Conservation (phyloP, 116 monocot genomes). For the Cymodocea nodosa region DNA sequence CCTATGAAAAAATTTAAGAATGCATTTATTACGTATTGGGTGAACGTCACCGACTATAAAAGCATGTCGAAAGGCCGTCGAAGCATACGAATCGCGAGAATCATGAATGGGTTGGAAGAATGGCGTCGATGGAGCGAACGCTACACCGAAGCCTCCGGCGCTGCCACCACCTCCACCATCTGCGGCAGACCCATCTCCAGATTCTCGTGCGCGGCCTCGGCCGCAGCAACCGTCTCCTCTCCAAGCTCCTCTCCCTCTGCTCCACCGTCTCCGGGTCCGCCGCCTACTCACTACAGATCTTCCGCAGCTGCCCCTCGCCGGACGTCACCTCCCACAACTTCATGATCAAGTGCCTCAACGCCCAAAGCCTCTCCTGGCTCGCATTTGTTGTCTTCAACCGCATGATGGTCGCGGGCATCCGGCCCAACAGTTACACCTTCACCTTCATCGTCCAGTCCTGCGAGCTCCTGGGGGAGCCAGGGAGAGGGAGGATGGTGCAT, state of each 20-base stretch:
- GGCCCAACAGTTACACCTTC: slow-evolving; percentile 46
- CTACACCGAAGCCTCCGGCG: slow-evolving; percentile 13
- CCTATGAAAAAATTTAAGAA: too few relatives aligned
- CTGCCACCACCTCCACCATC: slow-evolving; percentile 6
- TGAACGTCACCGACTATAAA: too few relatives aligned
- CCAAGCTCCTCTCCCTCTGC: slow-evolving; percentile 28
- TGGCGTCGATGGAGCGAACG: slow-evolving; percentile 21
- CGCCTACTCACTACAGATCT: slow-evolving; percentile 15
- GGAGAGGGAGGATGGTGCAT: slow-evolving; percentile 20
- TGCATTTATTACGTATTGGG: too few relatives aligned
- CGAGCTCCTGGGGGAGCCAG: slow-evolving; percentile 1
- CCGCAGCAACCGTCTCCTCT: slow-evolving; percentile 15
- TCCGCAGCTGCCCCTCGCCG: slow-evolving; percentile 3
- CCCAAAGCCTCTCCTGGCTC: not conserved
- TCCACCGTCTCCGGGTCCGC: not conserved
- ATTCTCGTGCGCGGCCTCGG: slow-evolving; percentile 20
- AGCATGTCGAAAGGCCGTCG: too few relatives aligned
- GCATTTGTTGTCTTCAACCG: slow-evolving; percentile 21
- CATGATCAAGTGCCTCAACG: slow-evolving; percentile 35
- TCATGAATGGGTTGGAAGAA: too few relatives aligned
- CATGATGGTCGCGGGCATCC: slow-evolving; percentile 16
- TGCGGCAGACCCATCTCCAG: slow-evolving; percentile 35
- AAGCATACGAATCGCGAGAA: too few relatives aligned
- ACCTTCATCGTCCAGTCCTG: slow-evolving; percentile 31
- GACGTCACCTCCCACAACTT: slow-evolving; percentile 31